Base-by-base conservation (phyloP, 202 grass and related monocot genomes). In the Sporobolus alterniflorus region DNA sequence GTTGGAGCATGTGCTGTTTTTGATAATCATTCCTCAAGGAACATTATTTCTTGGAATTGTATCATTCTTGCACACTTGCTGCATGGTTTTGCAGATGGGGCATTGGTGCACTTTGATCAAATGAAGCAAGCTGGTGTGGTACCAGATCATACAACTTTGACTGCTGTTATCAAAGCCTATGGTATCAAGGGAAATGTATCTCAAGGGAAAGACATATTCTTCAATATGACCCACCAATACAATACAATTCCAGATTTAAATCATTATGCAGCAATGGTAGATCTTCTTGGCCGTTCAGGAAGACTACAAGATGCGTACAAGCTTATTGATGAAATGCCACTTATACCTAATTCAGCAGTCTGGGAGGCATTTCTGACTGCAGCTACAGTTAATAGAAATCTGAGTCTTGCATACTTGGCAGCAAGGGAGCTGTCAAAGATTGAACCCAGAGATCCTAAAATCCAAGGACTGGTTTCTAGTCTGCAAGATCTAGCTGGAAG, bases 31-130 rank as follows among this genome's bases (percentile, higher is more conserved):
- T 31, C 73, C 11, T 84, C 82, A 30, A 93, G 74, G 81, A 92
- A 88, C 61, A 59, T 90, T 64, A 95, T 95, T 74, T 88, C 96
- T 44, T 98, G 90, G 96, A 98, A 95, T 64, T 91, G 80, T 50
- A 95, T 98, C 39, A 95, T 98, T 64, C 62, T 76, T 40, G 85
- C 86, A 68, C 86, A 83, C 88, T 82, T 95, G 64, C 17, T 88
- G 21, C 92, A 98, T 70, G 89, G 92, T 46, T 68, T 50, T 82
- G 85, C 90, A 69, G 55, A 54, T 83, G 72, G 77, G 54, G 89
- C 87, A 62, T 50, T 79, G 54, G 41, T 82, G n/a, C 41, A 67
- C 57, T 98, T 93, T 69, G 8, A 13, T 88, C 42, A 83, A 80
- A 98, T 98, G 92, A 95, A 91, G 63, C 71, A 84, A 77, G 42